A percentile compares a stretch with the other conserved stretches of the same genome.
These are phyloP conservation scores for Candida coquimbonensis DNA, from an alignment of 805 yeast genomes.

Conservation along the genomic window DNA sequence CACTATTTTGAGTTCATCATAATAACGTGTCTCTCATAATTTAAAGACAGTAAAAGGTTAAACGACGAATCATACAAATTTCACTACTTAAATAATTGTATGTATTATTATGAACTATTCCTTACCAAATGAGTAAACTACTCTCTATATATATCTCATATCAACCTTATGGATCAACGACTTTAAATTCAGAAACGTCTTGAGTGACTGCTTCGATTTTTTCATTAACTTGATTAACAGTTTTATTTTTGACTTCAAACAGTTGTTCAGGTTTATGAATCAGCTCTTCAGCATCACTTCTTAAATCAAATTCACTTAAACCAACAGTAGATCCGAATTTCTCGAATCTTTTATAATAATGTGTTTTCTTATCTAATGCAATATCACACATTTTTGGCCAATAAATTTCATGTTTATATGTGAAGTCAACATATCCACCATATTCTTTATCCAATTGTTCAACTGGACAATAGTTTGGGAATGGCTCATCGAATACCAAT, in stretches of 20 bases:
- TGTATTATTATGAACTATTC: background rate
- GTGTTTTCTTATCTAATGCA: conserved; percentile 50
- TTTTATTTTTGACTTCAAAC: background rate
- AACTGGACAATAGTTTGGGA: conserved; percentile 70
- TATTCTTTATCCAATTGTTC: conserved; percentile 78
- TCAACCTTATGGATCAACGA: background rate
- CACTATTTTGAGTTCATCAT: too few species aligned
- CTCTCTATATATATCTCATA: background rate
- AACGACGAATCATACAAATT: too few species aligned
- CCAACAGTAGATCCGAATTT: conserved; percentile 70
- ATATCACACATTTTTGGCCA: conserved; percentile 67
- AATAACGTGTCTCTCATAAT: too few species aligned
- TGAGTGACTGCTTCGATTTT: conserved; percentile 1
- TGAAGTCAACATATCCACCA: conserved; percentile 82
- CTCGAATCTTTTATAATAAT: conserved; percentile 61
- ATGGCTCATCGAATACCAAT: conserved; percentile 86
- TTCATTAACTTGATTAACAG: background rate
- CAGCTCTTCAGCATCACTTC: conserved; percentile 32
- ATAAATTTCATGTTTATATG: conserved; percentile 70
- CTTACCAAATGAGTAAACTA: too few species aligned
- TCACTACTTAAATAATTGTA: background rate
- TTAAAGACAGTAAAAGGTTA: too few species aligned
- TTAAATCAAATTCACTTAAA: conserved; percentile 72
- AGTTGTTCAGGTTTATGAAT: conserved; percentile 13
- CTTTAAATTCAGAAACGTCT: conserved; percentile 2